Evolutionary conservation across 2,329 filamentous ascomycete species (phyloP), one percentile per base, ranked within the genome.

Genomic region (Nigrospora sphaerica): DNA sequence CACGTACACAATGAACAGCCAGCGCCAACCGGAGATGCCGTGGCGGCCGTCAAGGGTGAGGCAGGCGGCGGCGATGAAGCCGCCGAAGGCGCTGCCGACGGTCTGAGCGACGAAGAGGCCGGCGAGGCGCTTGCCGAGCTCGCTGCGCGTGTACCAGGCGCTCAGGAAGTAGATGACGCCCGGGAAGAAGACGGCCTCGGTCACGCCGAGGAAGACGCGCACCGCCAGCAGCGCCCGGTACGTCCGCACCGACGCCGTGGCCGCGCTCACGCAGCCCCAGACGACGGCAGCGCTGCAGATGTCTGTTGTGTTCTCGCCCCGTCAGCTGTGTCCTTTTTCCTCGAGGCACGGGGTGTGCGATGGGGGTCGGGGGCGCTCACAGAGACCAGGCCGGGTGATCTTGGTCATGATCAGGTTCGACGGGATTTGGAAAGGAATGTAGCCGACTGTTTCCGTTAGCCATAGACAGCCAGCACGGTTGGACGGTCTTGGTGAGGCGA

Each of bases 181-280:
- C 0, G 70, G 70, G 54, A 79, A 78, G 58, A 77, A 78, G 4
- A 75, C 71, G 0, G 78, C 78, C 53, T 80, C 77, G 6, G 76
- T 66, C 36, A 74, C 69, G 35, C 77, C 77, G 0, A 80, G 63
- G 47, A 78, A 65, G 46, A 77, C 70, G 23, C 74, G 65, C 32
- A 67, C 67, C 0, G 63, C 67, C 17, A 77, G 52, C 38, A 78
- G 56, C 4, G 73, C 69, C 6, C 65, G 67, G 49, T 68, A 75
- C 40, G 55, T 70, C 23, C 75, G 63, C 2, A 71, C 71, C 1
- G 64, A 68, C 1, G 73, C 73, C n/a, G 72, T 78, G 7, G 64
- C 57, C 6, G 65, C 70, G 7, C 72, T 75, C 12, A 78, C 69
- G 14, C 65, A 47, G 3, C 74, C 74, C 74, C 74, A 78, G 13